A percentile compares a stretch with the other conserved stretches of the same genome.
Conservation (phyloP, 2,329 filamentous ascomycete genomes). For the Alternaria arbusti region DNA sequence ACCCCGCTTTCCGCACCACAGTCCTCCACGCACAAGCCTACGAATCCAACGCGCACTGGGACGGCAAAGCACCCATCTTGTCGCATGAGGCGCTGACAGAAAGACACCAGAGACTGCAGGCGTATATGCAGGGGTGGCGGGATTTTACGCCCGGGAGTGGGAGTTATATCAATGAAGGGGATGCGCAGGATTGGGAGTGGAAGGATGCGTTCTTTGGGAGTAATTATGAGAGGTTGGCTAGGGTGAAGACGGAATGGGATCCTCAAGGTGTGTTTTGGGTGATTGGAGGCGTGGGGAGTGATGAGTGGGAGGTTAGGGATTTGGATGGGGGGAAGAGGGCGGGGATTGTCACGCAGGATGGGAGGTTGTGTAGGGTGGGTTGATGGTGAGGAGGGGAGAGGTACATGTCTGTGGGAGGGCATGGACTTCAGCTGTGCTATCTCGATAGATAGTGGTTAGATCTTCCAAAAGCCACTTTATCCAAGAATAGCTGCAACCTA, state of each 20-base stretch:
- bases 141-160: slow-evolving; percentile 29
- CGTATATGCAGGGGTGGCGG: slow-evolving; percentile 31
- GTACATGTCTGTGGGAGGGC: neutral
- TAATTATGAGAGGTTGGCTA: slow-evolving; percentile 29
- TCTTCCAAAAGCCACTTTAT: neutral
- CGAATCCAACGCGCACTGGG: slow-evolving; percentile 23
- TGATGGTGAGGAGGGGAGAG: neutral
- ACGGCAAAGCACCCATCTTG: slow-evolving; percentile 12
- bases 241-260: slow-evolving; percentile 32
- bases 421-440: neutral
- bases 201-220: slow-evolving; percentile 31
- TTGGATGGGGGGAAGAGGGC: slow-evolving; percentile 18
- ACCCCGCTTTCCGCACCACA: slow-evolving; percentile 30
- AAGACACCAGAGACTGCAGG: slow-evolving; percentile 22
- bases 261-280: slow-evolving; percentile 35
- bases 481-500: rapidly evolving
- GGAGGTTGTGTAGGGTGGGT: slow-evolving; percentile 27
- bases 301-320: slow-evolving; percentile 33
- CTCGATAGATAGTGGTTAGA: neutral
- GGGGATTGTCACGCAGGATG: slow-evolving; percentile 33
- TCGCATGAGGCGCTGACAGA: neutral
- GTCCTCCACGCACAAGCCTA: slow-evolving; percentile 35
- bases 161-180: slow-evolving; percentile 38
- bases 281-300: slow-evolving; percentile 29
- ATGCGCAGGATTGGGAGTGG: slow-evolving; percentile 36